Evolutionary conservation across 2,329 filamentous ascomycete species (phyloP).

Genomic region (Ceratocystis diversiconidia): DNA sequence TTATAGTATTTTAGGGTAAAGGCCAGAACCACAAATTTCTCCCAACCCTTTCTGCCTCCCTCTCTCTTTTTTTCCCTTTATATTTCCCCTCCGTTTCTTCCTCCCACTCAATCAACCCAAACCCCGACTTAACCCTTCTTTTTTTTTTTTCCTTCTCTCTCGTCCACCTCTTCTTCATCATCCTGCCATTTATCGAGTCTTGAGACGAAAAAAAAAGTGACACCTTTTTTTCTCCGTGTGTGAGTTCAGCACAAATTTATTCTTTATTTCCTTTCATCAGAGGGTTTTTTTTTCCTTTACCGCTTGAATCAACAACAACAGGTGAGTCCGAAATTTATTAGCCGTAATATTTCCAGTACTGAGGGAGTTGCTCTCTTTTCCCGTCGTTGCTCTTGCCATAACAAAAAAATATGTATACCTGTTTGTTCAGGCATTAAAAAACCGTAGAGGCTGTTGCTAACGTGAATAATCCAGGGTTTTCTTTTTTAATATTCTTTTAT

Average conservation of each 20-base stretch:
- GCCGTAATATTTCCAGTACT: background rate
- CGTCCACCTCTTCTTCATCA: background rate
- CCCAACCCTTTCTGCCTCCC: conserved; percentile 18
- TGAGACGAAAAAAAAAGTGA: background rate
- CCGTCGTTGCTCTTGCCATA: background rate
- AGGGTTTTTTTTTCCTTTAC: too few species aligned
- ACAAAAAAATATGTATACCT: background rate
- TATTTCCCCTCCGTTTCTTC: background rate
- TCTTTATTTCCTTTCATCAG: background rate
- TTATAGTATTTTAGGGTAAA: conserved; percentile 17
- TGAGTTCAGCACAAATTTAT: background rate
- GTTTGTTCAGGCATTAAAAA: conserved; percentile 1
- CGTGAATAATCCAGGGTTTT: conserved; percentile 7
- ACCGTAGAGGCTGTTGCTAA: conserved; percentile 11
- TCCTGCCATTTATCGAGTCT: background rate
- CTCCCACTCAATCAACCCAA: conserved; percentile 13
- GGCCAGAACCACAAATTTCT: conserved; percentile 11
- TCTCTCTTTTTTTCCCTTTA: conserved; percentile 13
- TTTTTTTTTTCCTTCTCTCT: background rate
- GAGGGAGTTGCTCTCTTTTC: background rate
- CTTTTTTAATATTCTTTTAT: conserved; percentile 3
- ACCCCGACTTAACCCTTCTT: conserved; percentile 18
- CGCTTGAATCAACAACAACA: background rate
- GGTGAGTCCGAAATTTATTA: background rate
- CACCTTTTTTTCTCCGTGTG: background rate